These are phyloP conservation scores for Claviceps humidiphila DNA, from an alignment of 2,329 filamentous ascomycete species.

Conservation along the genomic window DNA sequence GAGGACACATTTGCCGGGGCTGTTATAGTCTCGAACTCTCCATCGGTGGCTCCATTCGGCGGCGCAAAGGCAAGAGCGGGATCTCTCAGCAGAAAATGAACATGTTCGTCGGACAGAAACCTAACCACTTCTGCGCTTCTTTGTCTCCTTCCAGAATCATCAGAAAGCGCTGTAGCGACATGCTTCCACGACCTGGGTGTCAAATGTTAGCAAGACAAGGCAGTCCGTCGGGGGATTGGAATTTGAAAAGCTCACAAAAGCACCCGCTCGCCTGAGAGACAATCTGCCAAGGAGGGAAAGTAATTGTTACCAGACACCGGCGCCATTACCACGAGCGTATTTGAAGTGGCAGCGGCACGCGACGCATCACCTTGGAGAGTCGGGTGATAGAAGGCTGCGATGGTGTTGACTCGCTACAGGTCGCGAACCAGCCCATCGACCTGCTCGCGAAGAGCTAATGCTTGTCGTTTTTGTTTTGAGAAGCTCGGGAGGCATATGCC, in stretches of 20 bases:
- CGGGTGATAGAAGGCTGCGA: slow-evolving; percentile 9
- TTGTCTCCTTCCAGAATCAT: slow-evolving; percentile 44
- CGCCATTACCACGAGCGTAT: slow-evolving; percentile 53
- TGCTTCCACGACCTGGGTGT: slow-evolving; percentile 45
- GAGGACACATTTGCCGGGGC: slow-evolving; percentile 75
- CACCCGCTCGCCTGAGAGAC: slow-evolving; percentile 65
- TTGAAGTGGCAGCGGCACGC: slow-evolving; percentile 25
- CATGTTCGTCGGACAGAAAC: slow-evolving; percentile 60
- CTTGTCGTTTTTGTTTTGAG: slow-evolving; percentile 12
- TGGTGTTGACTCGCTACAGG: slow-evolving; percentile 20
- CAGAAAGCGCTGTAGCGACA: slow-evolving; percentile 39
- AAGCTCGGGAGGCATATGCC: slow-evolving; percentile 10
- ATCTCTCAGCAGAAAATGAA: slow-evolving; percentile 52
- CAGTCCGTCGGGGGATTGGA: background rate
- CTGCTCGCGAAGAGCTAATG: slow-evolving; percentile 1
- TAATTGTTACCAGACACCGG: slow-evolving; percentile 57
- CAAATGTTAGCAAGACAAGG: slow-evolving; percentile 9
- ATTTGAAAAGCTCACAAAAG: slow-evolving; percentile 51
- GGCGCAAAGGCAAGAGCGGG: slow-evolving; percentile 56
- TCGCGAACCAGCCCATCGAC: slow-evolving; percentile 12
- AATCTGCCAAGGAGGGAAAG: slow-evolving; percentile 75
- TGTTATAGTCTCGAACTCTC: slow-evolving; percentile 69
- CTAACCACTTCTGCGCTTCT: slow-evolving; percentile 41
- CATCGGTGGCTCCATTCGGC: slow-evolving; percentile 49
- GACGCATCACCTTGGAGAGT: slow-evolving; percentile 23